A percentile compares a stretch with the other conserved stretches of the same genome.
Evolutionary conservation across 2,329 filamentous ascomycete genomes (phyloP).

Genomic region (Clonostachys chloroleuca): DNA sequence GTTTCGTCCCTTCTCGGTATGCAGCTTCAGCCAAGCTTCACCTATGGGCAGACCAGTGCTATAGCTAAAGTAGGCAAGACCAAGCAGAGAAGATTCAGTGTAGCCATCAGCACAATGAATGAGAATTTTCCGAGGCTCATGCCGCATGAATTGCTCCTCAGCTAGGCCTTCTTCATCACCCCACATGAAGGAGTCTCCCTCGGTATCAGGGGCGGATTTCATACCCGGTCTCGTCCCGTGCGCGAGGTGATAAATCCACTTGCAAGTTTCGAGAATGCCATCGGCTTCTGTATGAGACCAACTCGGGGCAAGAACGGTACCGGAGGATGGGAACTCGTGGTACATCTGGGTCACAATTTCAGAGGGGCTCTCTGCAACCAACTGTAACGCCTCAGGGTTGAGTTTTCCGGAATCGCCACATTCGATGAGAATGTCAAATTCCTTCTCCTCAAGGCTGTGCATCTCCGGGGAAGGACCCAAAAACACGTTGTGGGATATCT

Average conservation of each 20-base stretch:
- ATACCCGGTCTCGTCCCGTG: conserved; percentile 51
- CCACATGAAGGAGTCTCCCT: conserved; percentile 17
- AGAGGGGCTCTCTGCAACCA: conserved; percentile 53
- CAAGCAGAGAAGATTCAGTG: conserved; percentile 87
- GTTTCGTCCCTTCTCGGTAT: conserved; percentile 77
- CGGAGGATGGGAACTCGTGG: conserved; percentile 85
- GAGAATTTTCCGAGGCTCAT: conserved; percentile 62
- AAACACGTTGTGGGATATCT: conserved; percentile 88
- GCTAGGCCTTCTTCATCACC: conserved; percentile 25
- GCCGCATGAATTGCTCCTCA: conserved; percentile 13
- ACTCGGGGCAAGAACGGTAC: conserved; percentile 81
- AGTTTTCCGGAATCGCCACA: conserved; percentile 81
- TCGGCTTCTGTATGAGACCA: conserved; percentile 82
- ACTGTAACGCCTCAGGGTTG: conserved; percentile 61
- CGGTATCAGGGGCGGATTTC: conserved; percentile 15
- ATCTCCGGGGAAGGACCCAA: conserved; percentile 81
- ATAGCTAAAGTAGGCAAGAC: conserved; percentile 90
- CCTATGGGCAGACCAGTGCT: conserved; percentile 77
- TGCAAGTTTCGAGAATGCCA: conserved; percentile 78
- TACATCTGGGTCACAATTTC: conserved; percentile 26
- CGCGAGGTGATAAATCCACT: conserved; percentile 83
- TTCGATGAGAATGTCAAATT: conserved; percentile 84
- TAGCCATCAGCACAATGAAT: conserved; percentile 96
- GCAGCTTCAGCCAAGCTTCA: conserved; percentile 82
- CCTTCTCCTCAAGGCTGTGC: conserved; percentile 48